Evolutionary conservation across 1,139 yeast species (phyloP).

Genomic region (Lodderomyces metapsilosis): DNA sequence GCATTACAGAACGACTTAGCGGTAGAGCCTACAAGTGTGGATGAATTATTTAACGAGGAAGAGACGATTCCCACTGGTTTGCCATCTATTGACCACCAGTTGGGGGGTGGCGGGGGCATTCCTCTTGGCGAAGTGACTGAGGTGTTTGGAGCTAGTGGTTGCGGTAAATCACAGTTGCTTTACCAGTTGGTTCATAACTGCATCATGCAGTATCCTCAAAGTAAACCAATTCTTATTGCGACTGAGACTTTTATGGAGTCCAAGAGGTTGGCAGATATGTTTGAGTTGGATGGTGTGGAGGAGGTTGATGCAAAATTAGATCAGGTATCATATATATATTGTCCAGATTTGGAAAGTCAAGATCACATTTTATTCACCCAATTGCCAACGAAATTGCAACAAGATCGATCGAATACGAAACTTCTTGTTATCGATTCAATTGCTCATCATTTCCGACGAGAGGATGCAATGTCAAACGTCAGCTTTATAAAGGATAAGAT

Average conservation of each 20-base stretch:
- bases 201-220: constrained; percentile 28
- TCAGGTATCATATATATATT: constrained; percentile 59
- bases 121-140: constrained; percentile 70
- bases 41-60: constrained; percentile 11
- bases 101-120: constrained; percentile 78
- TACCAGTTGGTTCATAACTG: constrained; percentile 50
- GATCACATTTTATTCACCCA: constrained; percentile 74
- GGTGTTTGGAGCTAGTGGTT: constrained; percentile 78
- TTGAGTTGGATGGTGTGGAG: constrained; percentile 8
- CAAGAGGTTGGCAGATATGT: constrained; percentile 44
- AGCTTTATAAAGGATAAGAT: constrained; percentile 25
- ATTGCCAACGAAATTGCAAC: constrained; percentile 54
- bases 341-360: constrained; percentile 68
- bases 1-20: constrained; percentile 9
- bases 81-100: constrained; percentile 47
- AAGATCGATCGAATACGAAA: constrained; percentile 41
- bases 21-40: constrained; percentile 5
- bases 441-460: constrained; percentile 81
- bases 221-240: constrained; percentile 53
- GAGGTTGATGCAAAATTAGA: constrained; percentile 37
- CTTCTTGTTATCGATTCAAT: constrained; percentile 74
- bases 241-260: constrained; percentile 79
- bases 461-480: constrained; percentile 41
- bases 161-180: constrained; percentile 79
- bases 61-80: constrained; percentile 63